A percentile compares a stretch with the other conserved stretches of the same genome.
These are phyloP conservation scores for Cyclotella cryptica DNA, from an alignment of 108 stramenopile species.

Conservation along the genomic window DNA sequence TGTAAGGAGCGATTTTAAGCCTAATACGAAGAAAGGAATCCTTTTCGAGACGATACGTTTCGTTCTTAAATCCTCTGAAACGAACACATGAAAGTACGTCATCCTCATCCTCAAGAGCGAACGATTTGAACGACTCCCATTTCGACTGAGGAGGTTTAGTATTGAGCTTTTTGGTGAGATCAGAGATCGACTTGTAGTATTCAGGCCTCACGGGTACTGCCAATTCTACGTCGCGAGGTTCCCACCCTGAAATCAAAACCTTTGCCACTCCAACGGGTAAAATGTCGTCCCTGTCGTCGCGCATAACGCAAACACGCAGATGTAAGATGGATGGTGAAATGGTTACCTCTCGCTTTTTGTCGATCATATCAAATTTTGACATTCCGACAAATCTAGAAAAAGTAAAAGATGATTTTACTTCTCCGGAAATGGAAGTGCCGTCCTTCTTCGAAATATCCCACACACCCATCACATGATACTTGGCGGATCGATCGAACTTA, in stretches of 20 bases:
- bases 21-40: slow-evolving; percentile 6
- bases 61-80: slow-evolving; percentile 4
- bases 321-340: not conserved
- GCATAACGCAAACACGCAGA: slow-evolving; percentile 3
- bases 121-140: not conserved
- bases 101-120: slow-evolving; percentile 11
- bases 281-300: slow-evolving; percentile 2
- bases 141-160: slow-evolving; percentile 7
- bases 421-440: not conserved
- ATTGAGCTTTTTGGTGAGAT: not conserved
- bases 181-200: slow-evolving; percentile 10
- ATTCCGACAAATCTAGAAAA: not conserved
- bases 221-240: not conserved
- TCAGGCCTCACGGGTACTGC: not conserved
- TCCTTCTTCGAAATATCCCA: slow-evolving; percentile 7
- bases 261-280: slow-evolving; percentile 13
- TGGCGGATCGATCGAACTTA: not conserved
- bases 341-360: not conserved
- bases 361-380: not conserved
- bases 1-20: not conserved
- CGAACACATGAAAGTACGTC: slow-evolving; percentile 4
- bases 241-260: not conserved
- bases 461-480: slow-evolving; percentile 8
- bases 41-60: slow-evolving; percentile 3
- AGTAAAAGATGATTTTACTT: not conserved